These are phyloP conservation scores for Alternaria brassicae DNA, from an alignment of 2,329 filamentous ascomycete genomes.

Conservation along the genomic window DNA sequence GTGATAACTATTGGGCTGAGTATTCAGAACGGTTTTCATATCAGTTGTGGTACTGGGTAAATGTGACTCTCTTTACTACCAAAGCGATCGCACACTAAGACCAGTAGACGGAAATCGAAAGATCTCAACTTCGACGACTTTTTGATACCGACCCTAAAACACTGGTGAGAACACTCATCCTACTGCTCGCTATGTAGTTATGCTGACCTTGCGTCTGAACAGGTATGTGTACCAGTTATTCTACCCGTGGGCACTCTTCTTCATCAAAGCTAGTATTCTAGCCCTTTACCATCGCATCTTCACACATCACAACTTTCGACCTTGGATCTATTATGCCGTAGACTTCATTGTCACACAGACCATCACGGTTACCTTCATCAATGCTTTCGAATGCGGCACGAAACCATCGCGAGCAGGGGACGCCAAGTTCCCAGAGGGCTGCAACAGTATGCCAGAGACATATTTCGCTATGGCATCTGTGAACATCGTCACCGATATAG, in stretches of 20 bases:
- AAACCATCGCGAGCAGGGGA: background rate
- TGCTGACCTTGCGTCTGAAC: background rate
- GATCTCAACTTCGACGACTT: background rate
- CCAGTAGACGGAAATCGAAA: background rate
- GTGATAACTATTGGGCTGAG: background rate
- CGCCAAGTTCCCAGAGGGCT: background rate
- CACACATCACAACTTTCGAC: background rate
- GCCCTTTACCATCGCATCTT: background rate
- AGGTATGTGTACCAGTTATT: background rate
- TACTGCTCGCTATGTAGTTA: accelerated
- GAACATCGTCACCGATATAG: background rate
- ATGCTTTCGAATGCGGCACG: background rate
- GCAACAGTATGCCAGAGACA: background rate
- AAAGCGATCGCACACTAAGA: background rate
- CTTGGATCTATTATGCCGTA: background rate
- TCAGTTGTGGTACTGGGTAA: background rate
- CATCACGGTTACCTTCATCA: background rate
- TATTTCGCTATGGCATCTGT: background rate
- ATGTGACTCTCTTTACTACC: background rate
- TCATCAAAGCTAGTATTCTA: background rate
- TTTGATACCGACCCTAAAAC: background rate
- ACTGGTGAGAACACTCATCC: background rate
- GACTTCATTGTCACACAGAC: background rate
- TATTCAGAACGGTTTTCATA: background rate
- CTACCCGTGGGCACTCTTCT: background rate